Base-by-base conservation (phyloP, 192 early-diverging fungal species). In the Linnemannia elongata region DNA sequence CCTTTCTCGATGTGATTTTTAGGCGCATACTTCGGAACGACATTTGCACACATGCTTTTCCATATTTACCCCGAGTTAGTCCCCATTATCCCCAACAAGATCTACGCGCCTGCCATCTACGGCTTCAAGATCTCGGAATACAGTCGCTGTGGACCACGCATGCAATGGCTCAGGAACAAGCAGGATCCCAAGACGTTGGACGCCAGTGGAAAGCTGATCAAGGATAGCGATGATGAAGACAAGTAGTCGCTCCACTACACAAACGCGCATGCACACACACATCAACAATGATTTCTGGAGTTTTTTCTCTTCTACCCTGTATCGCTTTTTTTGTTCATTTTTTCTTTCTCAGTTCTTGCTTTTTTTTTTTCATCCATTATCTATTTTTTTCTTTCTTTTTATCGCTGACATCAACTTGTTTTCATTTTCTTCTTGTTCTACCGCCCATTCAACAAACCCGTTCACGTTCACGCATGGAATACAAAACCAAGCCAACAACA, bases 1-100 rank as follows among this genome's bases (percentile, higher is more conserved):
- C 36, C 39, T 15, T 39, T 35, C 2, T 41, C 1, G n/a, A 57
- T 33, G 12, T 3, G 6, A 1, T 15, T 42, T 20, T 47, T 88
- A 93, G 97, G 99, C 72, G 96, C 97, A 45, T 96, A 94, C 87
- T 99, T 99, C 92, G 98, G 98, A 44, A 96, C 99, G 24, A 97
- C 97, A 6, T 98, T 99, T 88, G 95, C 97, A 15, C 95, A 97
- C 84, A 89, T 99, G 80, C 93, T 99, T 69, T 96, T 98, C 88
- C 93, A 96, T 88, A 94, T 94, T 13, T 98, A 94, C 90, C 95
- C 97, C 0, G 93, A 96, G 47, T 81, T 96, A 45, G 88, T 95
- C 20, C 96, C 95, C 74, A 77, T 79, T 36, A 84, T 90, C 7
- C 83, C 84, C 71, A 77, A 85, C 55, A 90, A 90, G 39, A 91